Evolutionary conservation across 192 early-diverging fungal genomes (phyloP).

Genomic region (Backusella tarrabulga): DNA sequence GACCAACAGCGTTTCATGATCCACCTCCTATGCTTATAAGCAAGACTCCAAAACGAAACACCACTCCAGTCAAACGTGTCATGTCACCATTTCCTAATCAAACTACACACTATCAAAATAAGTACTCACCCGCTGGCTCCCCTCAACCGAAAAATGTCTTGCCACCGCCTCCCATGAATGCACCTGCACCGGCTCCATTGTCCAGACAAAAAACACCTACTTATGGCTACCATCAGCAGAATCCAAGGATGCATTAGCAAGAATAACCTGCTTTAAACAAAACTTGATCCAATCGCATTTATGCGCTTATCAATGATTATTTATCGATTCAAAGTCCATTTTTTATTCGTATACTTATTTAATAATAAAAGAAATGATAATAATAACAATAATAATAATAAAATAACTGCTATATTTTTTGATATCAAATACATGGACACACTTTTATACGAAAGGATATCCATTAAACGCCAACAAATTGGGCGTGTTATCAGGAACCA

Average conservation of each 20-base stretch:
- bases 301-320: background rate
- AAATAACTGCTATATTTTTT: background rate
- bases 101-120: background rate
- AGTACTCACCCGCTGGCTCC: background rate
- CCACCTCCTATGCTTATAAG: conserved; percentile 36
- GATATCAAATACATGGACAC: background rate
- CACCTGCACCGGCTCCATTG: background rate
- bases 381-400: background rate
- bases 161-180: conserved; percentile 6
- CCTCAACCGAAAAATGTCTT: background rate
- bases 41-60: background rate
- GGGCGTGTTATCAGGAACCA: conserved; percentile 54
- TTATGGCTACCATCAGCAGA: background rate
- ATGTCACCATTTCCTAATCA: conserved; percentile 1
- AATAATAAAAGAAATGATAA: background rate
- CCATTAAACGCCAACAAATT: conserved; percentile 73
- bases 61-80: background rate
- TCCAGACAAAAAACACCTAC: background rate
- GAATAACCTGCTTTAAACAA: background rate
- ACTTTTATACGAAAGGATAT: background rate
- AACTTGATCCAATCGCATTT: too few species aligned
- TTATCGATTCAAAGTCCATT: background rate
- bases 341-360: background rate
- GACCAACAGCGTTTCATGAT: conserved; percentile 49
- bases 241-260: background rate